phyloP scores from a whole-genome alignment of 768 basidiomycete species.

The Cytidiella melzeri region DNA sequence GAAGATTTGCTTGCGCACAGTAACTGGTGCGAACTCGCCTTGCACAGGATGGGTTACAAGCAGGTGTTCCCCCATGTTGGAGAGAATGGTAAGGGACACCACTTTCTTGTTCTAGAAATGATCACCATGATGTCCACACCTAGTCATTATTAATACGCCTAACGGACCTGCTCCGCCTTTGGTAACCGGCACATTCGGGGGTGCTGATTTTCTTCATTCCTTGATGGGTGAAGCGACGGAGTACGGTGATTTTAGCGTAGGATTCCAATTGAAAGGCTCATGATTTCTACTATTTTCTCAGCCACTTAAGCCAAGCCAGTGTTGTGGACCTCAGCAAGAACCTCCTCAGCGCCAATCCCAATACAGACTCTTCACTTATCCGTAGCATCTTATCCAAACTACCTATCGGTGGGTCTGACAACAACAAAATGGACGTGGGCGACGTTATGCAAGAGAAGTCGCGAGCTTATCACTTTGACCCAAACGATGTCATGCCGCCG shows the following conservation, averaged over 20 bases:
- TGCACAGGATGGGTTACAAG: slow-evolving; percentile 61
- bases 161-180: slow-evolving; percentile 53
- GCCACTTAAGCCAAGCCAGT: slow-evolving; percentile 54
- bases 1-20: slow-evolving; percentile 76
- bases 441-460: slow-evolving; percentile 49
- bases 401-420: slow-evolving; percentile 41
- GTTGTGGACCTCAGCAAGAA: slow-evolving; percentile 52
- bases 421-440: slow-evolving; percentile 46
- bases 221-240: slow-evolving; percentile 62
- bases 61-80: slow-evolving; percentile 81
- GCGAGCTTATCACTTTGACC: slow-evolving; percentile 58
- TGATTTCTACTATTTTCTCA: slow-evolving; percentile 17
- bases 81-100: slow-evolving; percentile 36
- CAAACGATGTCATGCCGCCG: slow-evolving; percentile 54
- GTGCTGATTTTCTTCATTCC: slow-evolving; percentile 61
- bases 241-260: slow-evolving; percentile 27
- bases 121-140: not conserved
- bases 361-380: slow-evolving; percentile 26
- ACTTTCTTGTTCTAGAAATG: not conserved
- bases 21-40: slow-evolving; percentile 73
- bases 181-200: slow-evolving; percentile 65
- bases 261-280: not conserved
- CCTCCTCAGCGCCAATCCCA: slow-evolving; percentile 34
- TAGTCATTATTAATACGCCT: slow-evolving; percentile 41
- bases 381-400: slow-evolving; percentile 47